Evolutionary conservation across 257 asterid species (phyloP).

Genomic region (Paraleonurus japonicus): DNA sequence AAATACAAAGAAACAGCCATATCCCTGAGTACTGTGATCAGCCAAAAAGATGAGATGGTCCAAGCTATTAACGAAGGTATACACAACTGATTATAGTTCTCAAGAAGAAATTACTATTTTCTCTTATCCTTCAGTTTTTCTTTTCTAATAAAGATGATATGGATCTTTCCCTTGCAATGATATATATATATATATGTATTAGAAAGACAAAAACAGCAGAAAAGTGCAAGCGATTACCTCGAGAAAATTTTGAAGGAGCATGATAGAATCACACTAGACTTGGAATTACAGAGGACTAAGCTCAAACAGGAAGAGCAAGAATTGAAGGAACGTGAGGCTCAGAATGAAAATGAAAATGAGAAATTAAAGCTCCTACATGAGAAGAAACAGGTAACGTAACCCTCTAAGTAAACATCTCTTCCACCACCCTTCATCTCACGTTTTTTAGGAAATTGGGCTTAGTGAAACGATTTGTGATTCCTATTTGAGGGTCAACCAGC

Average conservation of each 20-base stretch:
- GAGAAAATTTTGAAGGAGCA: constrained; percentile 29
- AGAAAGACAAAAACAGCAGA: constrained; percentile 44
- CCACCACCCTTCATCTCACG: constrained; percentile 9
- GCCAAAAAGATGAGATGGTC: constrained; percentile 38
- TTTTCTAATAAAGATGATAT: not conserved
- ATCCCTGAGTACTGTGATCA: constrained; percentile 33
- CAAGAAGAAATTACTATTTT: not conserved
- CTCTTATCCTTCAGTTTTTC: not conserved
- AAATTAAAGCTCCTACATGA: constrained; percentile 30
- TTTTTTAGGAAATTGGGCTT: not conserved
- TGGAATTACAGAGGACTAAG: constrained; percentile 32
- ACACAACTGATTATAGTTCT: constrained; percentile 10
- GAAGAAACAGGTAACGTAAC: constrained; percentile 40
- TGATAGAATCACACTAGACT: constrained; percentile 25
- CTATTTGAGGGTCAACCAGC: not conserved
- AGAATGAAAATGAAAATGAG: constrained; percentile 35
- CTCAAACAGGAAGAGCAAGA: constrained; percentile 36
- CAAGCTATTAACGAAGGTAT: constrained; percentile 44
- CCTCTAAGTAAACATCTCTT: not conserved
- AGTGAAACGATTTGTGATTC: not conserved
- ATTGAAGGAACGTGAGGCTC: constrained; percentile 48
- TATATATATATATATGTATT: not conserved
- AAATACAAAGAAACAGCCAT: constrained; percentile 42
- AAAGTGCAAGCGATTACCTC: constrained; percentile 27
- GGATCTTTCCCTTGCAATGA: constrained; percentile 9